Evolutionary conservation across 2,329 filamentous ascomycete genomes (phyloP), one percentile per base, ranked within the genome.

Genomic region (Penicillium crustosum): DNA sequence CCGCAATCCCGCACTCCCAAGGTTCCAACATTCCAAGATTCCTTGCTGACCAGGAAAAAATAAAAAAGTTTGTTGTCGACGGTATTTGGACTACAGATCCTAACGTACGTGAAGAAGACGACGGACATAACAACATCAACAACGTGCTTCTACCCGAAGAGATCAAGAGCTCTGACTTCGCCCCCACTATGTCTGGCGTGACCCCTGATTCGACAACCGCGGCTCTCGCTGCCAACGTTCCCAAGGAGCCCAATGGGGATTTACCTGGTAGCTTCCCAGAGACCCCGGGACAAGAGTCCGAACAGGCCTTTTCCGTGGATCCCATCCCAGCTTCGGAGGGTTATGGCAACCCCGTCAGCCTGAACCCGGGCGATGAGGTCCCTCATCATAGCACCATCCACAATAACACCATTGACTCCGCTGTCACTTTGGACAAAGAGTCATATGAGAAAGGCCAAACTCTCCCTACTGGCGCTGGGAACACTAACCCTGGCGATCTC

Each of bases 61-160:
- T 10, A 6, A 59, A 60, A 23, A 59, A 97, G 93, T 99, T 96
- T 76, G 90, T 99, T 68, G 93, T 97, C 66, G 91, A 99, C 83
- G 91, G 90, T 66, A 85, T 84, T 67, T 99, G 94, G 94, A 87
- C 86, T 50, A 89, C 87, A 74, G 93, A 97, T 77, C 86, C 88
- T 68, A 86, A 86, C 58, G 89, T 88, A 42, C 89, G 90, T 59
- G 88, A 89, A 77, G 93, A 97, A 78, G 85, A 86, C 70, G 93
- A 97, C 81, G 83, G 84, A 64, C 82, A 87, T 70, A 89, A 90
- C 70, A 96, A 93, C 83, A 82, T 92, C 69, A 97, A 97, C 83
- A 97, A 97, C 85, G 86, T 97, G 63, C 84, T 99, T 57, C 84
- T 85, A 41, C 86, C 89, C 57, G 85, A 91, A 62, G 83, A 91